These are phyloP conservation scores for Sporothrix pallida DNA, from an alignment of 2,329 filamentous ascomycete species.

Conservation along the genomic window DNA sequence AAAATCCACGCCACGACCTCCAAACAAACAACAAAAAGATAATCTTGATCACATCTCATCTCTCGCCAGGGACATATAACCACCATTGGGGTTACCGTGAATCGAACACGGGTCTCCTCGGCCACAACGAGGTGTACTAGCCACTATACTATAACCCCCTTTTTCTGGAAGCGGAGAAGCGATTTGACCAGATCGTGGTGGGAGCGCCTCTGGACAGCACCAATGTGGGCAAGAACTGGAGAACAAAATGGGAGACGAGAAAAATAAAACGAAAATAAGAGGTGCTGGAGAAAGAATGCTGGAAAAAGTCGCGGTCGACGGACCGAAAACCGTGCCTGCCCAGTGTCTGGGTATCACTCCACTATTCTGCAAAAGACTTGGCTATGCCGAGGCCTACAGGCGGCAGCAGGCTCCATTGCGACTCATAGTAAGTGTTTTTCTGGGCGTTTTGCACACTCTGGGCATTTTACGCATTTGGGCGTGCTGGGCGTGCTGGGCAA, in stretches of 20 bases:
- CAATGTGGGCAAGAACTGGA: constrained; percentile 5
- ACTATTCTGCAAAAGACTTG: background rate
- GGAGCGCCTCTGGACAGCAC: background rate
- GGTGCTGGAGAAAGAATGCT: too few species aligned
- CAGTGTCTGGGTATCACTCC: background rate
- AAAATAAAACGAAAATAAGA: too few species aligned
- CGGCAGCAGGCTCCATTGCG: background rate
- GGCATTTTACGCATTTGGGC: too few species aligned
- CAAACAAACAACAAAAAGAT: background rate
- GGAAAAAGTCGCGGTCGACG: background rate
- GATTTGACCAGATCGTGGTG: background rate
- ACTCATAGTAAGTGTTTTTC: too few species aligned
- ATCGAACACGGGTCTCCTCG: constrained; percentile 40
- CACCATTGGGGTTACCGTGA: constrained; percentile 37
- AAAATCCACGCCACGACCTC: background rate
- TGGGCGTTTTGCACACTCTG: too few species aligned
- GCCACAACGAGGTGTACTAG: constrained; percentile 39
- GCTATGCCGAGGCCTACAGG: background rate
- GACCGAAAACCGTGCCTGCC: constrained; percentile 10
- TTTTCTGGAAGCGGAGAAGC: background rate
- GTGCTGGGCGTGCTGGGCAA: background rate
- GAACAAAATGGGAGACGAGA: too few species aligned
- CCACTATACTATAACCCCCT: constrained; percentile 38
- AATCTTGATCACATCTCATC: constrained; percentile 7
- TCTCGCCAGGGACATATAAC: background rate